Base-by-base conservation (phyloP, 305 asterid species). In the Stenogyne calaminthoides region DNA sequence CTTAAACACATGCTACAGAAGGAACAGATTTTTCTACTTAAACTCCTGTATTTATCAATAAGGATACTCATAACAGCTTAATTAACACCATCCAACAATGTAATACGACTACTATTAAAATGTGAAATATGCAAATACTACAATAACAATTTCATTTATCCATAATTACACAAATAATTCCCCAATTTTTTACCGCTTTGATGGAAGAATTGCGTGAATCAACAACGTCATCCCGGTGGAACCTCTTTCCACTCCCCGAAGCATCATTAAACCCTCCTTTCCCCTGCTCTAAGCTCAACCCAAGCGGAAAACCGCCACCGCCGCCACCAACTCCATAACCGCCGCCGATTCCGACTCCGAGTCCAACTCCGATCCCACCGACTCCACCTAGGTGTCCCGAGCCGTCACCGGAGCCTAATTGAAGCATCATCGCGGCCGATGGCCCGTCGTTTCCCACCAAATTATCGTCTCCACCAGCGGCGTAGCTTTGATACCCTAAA, bases 211-310 rank as follows among this genome's bases (percentile, higher is more conserved):
- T 83, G 83, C 92, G 88, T 75, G 82, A 81, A 77, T 82, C 92
- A 65, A 86, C 77, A 25, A 84, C 82, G 69, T 85, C 89, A 52
- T 88, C 89, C 2, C 89, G 82, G 75, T 69, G 78, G 77, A 87
- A 92, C 76, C 96, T 80, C 82, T 84, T 93, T 47, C 90, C 90
- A 74, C 88, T 83, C 25, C 88, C 89, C 8, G 87, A 84, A 4
- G 82, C 87, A 15, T 88, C 93, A 68, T 84, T 76, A 64, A 81
- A 93, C 69, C 90, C 96, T 55, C 86, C 88, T 64, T 81, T 90
- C 73, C 96, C 96, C 73, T 88, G 95, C 67, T 93, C 98, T 75
- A 92, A 89, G 82, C 96, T 90, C 88, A 91, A 80, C 34, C 93
- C 98, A 7, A 93, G 78, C 34, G 98, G 97, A 81, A 86, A 93